Conservation (phyloP, 805 yeast genomes). For the Candida boleticola region DNA sequence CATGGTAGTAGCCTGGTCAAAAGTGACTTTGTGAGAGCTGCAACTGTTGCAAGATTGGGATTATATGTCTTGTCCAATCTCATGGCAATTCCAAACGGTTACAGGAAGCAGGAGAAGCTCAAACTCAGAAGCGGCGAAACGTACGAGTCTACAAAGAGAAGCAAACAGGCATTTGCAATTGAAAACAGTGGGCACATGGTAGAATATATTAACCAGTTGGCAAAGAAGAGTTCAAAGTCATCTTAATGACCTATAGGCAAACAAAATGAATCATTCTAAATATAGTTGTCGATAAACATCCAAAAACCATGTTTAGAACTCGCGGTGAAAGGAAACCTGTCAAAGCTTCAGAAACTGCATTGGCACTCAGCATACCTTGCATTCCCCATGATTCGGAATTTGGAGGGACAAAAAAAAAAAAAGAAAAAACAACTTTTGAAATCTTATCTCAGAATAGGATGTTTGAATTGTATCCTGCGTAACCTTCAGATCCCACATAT, state of each 20-base stretch:
- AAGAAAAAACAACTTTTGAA: background rate
- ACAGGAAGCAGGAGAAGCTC: constrained; percentile 7
- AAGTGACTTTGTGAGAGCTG: constrained; percentile 28
- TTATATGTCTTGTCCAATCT: constrained; percentile 21
- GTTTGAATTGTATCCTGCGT: no score
- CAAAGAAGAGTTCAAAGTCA: constrained; percentile 9
- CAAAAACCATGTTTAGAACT: no score
- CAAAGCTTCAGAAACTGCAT: no score
- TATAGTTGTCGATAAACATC: no score
- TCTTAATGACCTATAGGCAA: no score
- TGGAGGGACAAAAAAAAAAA: background rate
- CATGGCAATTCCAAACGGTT: constrained; percentile 6
- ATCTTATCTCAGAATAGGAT: background rate
- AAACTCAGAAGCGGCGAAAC: constrained; percentile 15
- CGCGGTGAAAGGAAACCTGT: no score
- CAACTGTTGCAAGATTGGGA: constrained; percentile 29
- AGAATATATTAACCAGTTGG: constrained; percentile 20
- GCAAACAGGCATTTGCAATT: constrained; percentile 10
- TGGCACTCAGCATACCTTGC: no score
- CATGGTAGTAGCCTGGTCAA: constrained; percentile 26
- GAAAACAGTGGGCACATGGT: constrained; percentile 20
- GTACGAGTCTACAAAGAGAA: constrained; percentile 7
- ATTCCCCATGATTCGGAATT: background rate
- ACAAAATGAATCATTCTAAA: no score
- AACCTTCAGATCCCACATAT: no score